Conservation (phyloP, 2,329 filamentous ascomycete genomes). For the Xylaria sp. region DNA sequence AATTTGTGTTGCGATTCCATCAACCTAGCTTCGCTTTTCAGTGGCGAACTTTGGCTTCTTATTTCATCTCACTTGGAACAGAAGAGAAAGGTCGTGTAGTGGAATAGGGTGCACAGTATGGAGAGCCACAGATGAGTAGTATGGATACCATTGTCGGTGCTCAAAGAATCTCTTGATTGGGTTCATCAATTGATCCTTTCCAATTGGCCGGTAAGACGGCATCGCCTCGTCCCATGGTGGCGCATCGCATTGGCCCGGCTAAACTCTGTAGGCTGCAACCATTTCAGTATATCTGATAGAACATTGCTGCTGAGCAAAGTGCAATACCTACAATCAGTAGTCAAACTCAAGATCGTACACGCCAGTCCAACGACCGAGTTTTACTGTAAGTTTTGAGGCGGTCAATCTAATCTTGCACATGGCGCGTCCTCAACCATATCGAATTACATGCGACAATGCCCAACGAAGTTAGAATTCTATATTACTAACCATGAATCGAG, state of each 20-base stretch:
- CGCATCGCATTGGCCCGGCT: background rate
- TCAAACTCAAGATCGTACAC: background rate
- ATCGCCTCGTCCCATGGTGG: background rate
- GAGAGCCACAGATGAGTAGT: background rate
- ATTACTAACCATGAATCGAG: background rate
- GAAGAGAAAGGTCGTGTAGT: background rate
- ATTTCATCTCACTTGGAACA: background rate
- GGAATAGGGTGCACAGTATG: background rate
- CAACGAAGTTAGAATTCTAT: background rate
- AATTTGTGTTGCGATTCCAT: background rate
- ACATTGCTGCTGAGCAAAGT: background rate
- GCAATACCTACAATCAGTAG: background rate
- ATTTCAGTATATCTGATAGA: background rate
- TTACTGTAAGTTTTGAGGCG: background rate
- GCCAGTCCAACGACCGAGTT: background rate
- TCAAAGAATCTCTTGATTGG: background rate
- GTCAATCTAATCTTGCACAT: background rate
- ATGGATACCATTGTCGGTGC: background rate
- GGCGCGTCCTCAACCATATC: no score
- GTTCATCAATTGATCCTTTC: background rate
- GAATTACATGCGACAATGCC: background rate
- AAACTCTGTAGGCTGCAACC: background rate
- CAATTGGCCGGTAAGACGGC: slow-evolving; percentile 20
- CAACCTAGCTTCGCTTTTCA: background rate
- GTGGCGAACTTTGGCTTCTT: background rate